A percentile compares a stretch with the other conserved stretches of the same genome.
Conservation (phyloP, 1,139 yeast species). For the Kurtzmaniella quercitrusa region DNA sequence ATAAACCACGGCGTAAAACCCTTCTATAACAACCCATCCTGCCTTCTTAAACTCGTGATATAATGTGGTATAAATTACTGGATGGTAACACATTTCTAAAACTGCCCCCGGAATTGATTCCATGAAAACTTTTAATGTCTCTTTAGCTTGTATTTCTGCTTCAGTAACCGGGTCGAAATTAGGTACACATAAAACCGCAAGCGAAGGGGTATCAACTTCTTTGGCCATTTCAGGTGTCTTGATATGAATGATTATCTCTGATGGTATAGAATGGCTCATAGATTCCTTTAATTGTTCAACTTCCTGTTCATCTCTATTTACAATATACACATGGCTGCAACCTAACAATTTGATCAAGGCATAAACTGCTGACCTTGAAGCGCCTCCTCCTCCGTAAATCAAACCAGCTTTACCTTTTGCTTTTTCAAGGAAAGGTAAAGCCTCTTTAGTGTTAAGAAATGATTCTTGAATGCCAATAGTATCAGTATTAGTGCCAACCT, state of each 20-base stretch:
- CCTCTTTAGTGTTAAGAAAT: slow-evolving; percentile 9
- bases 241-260: slow-evolving; percentile 18
- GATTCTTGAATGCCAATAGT: slow-evolving; percentile 25
- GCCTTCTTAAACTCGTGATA: slow-evolving; percentile 17
- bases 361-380: slow-evolving; percentile 27
- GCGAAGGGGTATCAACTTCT: slow-evolving; percentile 12
- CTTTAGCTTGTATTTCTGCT: slow-evolving; percentile 19
- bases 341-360: slow-evolving; percentile 20
- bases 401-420: slow-evolving; percentile 17
- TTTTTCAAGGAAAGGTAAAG: slow-evolving; percentile 8
- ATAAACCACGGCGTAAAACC: slow-evolving; percentile 24
- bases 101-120: slow-evolving; percentile 18
- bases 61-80: slow-evolving; percentile 18
- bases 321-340: slow-evolving; percentile 20
- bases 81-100: slow-evolving; percentile 30
- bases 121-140: slow-evolving; percentile 22
- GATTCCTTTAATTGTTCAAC: slow-evolving; percentile 15
- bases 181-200: slow-evolving; percentile 24
- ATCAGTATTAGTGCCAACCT: slow-evolving; percentile 27
- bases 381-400: slow-evolving; percentile 33
- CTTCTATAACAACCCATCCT: slow-evolving; percentile 24
- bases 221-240: slow-evolving; percentile 18
- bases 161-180: slow-evolving; percentile 19
- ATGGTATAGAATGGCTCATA: slow-evolving; percentile 15
- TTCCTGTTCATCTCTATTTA: slow-evolving; percentile 22